These are phyloP conservation scores for Globisporangium sylvaticum DNA, from an alignment of 352 stramenopile species.

Conservation along the genomic window DNA sequence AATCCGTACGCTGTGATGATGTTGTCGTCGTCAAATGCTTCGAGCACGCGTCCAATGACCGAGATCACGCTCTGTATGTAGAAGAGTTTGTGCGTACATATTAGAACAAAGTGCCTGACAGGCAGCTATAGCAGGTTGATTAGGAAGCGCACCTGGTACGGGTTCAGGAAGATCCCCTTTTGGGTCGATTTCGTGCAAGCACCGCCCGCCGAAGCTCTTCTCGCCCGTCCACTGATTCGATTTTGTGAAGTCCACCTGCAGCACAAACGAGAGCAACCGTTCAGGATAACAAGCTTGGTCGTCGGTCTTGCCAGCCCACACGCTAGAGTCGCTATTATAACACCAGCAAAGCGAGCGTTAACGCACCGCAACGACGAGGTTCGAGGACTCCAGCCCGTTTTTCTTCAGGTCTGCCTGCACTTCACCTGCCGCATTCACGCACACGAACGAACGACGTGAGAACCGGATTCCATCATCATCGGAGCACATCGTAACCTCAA, in stretches of 20 bases:
- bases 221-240: constrained; percentile 67
- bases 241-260: constrained; percentile 67
- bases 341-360: background rate
- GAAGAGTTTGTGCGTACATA: no score
- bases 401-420: constrained; percentile 24
- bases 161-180: constrained; percentile 37
- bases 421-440: constrained; percentile 15
- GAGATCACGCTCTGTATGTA: constrained; percentile 74
- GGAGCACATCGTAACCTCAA: background rate
- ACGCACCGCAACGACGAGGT: constrained; percentile 56
- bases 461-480: background rate
- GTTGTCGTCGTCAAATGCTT: constrained; percentile 77
- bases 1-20: constrained; percentile 75
- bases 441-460: background rate
- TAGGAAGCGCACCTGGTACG: constrained; percentile 56
- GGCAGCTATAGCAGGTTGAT: no score
- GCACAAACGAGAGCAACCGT: background rate
- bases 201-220: constrained; percentile 51
- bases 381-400: constrained; percentile 56
- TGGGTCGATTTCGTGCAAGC: constrained; percentile 57
- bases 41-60: constrained; percentile 66
- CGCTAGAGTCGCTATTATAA: no score
- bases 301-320: background rate
- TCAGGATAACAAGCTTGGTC: no score
- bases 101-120: no score